Evolutionary conservation across 345 rosid genomes (phyloP).

Genomic region (Camelina neglecta): DNA sequence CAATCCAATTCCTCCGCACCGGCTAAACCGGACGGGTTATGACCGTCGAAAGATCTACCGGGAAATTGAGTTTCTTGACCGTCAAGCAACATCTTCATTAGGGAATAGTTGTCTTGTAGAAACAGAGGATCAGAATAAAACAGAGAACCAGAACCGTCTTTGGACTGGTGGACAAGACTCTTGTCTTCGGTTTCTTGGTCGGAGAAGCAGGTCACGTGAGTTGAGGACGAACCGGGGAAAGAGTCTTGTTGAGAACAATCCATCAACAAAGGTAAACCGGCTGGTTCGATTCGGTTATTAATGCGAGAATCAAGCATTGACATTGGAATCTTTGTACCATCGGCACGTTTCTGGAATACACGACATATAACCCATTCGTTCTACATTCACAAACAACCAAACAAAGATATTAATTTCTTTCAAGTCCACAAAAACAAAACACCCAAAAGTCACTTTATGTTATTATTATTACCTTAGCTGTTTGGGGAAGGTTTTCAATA

Average conservation of each 20-base stretch:
- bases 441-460: neutral
- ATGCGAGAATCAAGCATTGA: conserved; percentile 43
- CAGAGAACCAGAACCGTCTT: conserved; percentile 46
- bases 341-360: conserved; percentile 62
- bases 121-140: conserved; percentile 54
- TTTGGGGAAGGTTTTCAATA: conserved; percentile 55
- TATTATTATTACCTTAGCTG: conserved; percentile 53
- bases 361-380: conserved; percentile 86
- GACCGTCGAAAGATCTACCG: conserved; percentile 17
- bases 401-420: conserved; percentile 4
- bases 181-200: conserved; percentile 49
- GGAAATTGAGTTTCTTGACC: conserved; percentile 43
- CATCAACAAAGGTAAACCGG: conserved; percentile 62
- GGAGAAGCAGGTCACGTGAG: conserved; percentile 97
- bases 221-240: conserved; percentile 36
- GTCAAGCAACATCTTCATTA: conserved; percentile 58
- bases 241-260: conserved; percentile 55
- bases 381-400: conserved; percentile 48
- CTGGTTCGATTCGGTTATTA: conserved; percentile 40
- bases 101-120: conserved; percentile 56
- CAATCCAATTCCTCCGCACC: conserved; percentile 51
- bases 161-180: conserved; percentile 44
- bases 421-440: neutral
- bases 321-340: conserved; percentile 59
- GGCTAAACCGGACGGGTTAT: conserved; percentile 36